phyloP scores from a whole-genome alignment of 116 monocot species.

The Dioscorea cayenensis region DNA sequence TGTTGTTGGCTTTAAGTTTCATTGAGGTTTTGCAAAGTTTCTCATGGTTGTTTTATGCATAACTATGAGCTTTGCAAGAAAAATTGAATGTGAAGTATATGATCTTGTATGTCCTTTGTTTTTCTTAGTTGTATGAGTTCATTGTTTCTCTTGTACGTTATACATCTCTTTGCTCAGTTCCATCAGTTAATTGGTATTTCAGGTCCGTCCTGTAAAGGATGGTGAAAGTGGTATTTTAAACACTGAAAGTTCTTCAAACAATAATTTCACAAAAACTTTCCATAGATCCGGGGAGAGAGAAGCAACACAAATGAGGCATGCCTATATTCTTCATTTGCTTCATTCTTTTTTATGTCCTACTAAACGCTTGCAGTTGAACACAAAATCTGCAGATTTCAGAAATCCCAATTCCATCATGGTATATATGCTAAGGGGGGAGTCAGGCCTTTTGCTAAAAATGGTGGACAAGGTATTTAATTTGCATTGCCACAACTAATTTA shows the following conservation, averaged over 20 bases:
- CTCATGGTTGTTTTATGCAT: too few species aligned
- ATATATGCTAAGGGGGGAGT: conserved; percentile 7
- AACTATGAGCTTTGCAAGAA: too few species aligned
- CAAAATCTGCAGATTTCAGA: conserved; percentile 26
- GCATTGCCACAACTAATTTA: not conserved
- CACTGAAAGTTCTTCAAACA: conserved; percentile 6
- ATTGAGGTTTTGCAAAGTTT: too few species aligned
- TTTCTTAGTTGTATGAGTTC: too few species aligned
- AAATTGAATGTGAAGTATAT: too few species aligned
- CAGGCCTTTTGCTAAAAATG: conserved; percentile 10
- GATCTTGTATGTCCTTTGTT: too few species aligned
- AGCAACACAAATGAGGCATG: conserved; percentile 26
- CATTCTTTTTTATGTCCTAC: not conserved
- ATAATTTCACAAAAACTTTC: conserved; percentile 19
- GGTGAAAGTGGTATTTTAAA: conserved; percentile 8
- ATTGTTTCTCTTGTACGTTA: too few species aligned
- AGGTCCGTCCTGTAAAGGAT: conserved; percentile 17
- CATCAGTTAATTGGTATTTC: not conserved
- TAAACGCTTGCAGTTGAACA: conserved; percentile 2
- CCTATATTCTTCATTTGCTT: not conserved
- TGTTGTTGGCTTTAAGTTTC: too few species aligned
- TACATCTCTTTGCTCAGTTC: too few species aligned
- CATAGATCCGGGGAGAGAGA: conserved; percentile 19
- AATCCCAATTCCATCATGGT: conserved; percentile 12
- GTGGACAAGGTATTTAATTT: conserved; percentile 16